Conservation (phyloP, 2,329 filamentous ascomycete genomes). For the Westerdykella ornata region DNA sequence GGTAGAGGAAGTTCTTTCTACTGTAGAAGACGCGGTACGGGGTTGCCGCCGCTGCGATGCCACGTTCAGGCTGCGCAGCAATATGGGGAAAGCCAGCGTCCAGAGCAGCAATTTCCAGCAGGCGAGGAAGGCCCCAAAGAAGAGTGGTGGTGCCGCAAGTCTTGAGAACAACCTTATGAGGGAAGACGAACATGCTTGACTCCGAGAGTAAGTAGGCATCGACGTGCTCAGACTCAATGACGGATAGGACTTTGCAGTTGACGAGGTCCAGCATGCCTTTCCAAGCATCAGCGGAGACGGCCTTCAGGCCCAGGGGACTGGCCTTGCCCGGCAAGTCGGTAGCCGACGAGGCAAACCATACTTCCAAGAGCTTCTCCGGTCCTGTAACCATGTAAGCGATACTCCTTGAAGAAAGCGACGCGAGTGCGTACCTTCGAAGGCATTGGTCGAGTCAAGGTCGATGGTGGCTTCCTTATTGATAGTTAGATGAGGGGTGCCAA, state of each 20-base stretch:
- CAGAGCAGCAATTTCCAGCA: slow-evolving; percentile 83
- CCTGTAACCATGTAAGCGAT: slow-evolving; percentile 45
- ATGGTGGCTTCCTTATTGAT: slow-evolving; percentile 94
- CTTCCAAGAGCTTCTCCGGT: slow-evolving; percentile 94
- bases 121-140: slow-evolving; percentile 77
- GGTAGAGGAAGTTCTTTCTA: slow-evolving; percentile 96
- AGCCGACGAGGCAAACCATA: slow-evolving; percentile 88
- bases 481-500: slow-evolving; percentile 80
- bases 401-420: background rate
- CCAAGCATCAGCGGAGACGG: slow-evolving; percentile 77
- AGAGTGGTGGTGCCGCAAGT: slow-evolving; percentile 96
- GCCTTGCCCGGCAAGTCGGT: slow-evolving; percentile 63
- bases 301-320: slow-evolving; percentile 73
- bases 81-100: slow-evolving; percentile 85
- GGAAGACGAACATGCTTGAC: slow-evolving; percentile 99
- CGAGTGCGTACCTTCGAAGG: slow-evolving; percentile 71
- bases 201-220: slow-evolving; percentile 96
- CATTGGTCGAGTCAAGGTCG: slow-evolving; percentile 89
- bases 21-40: slow-evolving; percentile 98
- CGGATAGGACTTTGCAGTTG: slow-evolving; percentile 95
- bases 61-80: slow-evolving; percentile 58
- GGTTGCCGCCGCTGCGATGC: slow-evolving; percentile 69
- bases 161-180: slow-evolving; percentile 98
- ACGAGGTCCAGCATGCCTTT: slow-evolving; percentile 96
- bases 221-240: slow-evolving; percentile 85